Percentiles rank a stretch among this genome's conserved stretches.
Conservation (phyloP, 2,329 filamentous ascomycete genomes). For the Fusarium caatingaense region DNA sequence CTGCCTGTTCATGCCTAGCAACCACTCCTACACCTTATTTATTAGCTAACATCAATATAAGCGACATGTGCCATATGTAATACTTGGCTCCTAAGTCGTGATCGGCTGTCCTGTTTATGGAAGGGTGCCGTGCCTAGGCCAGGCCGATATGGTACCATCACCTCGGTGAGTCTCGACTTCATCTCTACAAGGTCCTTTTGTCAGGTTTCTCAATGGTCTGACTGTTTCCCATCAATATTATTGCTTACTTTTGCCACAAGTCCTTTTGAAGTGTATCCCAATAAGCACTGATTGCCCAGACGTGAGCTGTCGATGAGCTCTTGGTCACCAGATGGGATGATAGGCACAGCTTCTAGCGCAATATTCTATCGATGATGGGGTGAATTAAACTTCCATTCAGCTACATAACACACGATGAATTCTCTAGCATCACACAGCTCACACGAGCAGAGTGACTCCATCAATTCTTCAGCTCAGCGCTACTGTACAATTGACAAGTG, state of each 20-base stretch:
- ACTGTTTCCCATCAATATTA: not conserved
- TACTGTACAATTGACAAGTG: conserved; percentile 19
- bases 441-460: not conserved
- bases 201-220: not conserved
- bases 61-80: not conserved
- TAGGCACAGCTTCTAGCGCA: not conserved
- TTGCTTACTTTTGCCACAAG: not conserved
- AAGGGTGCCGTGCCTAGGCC: not conserved
- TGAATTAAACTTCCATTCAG: not conserved
- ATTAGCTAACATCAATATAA: not conserved
- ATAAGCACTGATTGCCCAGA: not conserved
- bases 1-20: conserved; percentile 30
- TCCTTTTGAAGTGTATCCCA: not conserved
- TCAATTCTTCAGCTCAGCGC: not conserved
- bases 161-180: not conserved
- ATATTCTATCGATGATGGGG: no score
- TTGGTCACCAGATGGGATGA: not conserved
- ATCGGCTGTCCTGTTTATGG: not conserved
- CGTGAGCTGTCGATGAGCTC: not conserved
- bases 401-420: not conserved
- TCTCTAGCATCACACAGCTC: not conserved
- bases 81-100: not conserved
- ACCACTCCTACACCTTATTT: not conserved
- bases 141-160: not conserved
- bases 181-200: not conserved